Evolutionary conservation across 2,329 filamentous ascomycete genomes (phyloP), one percentile per base, ranked within the genome.

Genomic region (Tolypocladium tundrense): DNA sequence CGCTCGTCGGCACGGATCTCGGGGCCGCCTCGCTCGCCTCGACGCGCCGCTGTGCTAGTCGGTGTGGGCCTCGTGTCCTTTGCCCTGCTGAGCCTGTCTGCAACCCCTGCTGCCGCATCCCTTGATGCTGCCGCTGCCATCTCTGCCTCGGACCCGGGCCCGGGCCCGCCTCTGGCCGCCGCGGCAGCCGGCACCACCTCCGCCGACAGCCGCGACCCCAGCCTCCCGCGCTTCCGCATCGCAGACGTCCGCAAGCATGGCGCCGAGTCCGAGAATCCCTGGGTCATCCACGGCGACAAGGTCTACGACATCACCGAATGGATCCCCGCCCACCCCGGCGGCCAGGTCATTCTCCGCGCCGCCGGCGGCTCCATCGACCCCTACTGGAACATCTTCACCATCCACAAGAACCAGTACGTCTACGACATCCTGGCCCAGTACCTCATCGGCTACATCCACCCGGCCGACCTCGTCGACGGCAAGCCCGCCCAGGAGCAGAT

Each of bases 281-380:
- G 86, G 86, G 80, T 88, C 4, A 83, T 81, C n/a, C 77, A 78
- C 56, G 82, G 77, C 31, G 81, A 82, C 66, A 82, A 83, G 58
- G 84, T 88, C 24, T 88, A 88, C 74, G 82, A 88, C 65, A 88
- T 88, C 56, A 88, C 85, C 1, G 83, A 87, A 55, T 88, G 85
- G 83, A 72, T 88, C 27, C 73, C 76, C 1, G 83, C 79, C 1
- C 86, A 88, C 65, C 86, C 86, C 0, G 86, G 86, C 4, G 86
- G 86, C 48, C 81, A 87, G 56, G 83, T 88, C 16, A 88, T 88
- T 59, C 73, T 88, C 10, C 79, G 82, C 37, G 86, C 86, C 1
- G 84, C 83, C 1, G 86, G 86, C 4, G 80, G 81, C 42, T 81
- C 79, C 57, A 80, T 88, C 54, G 85, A 88, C 55, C 79, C 81